Evolutionary conservation across 2,329 filamentous ascomycete genomes (phyloP).

Genomic region (Talaromyces rugulosus): DNA sequence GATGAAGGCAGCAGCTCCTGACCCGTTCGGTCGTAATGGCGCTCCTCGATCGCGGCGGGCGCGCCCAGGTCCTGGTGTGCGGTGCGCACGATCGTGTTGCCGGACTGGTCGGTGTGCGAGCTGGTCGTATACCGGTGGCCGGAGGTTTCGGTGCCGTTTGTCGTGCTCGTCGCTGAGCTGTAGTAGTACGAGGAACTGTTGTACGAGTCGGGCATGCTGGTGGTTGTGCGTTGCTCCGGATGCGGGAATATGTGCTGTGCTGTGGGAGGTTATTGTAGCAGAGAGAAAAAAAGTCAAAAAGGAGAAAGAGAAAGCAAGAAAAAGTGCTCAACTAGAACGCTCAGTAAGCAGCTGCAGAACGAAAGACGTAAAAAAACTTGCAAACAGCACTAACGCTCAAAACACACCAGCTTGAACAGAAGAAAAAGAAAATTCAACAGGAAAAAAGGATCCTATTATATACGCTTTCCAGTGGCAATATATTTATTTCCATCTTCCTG

Average conservation of each 20-base stretch:
- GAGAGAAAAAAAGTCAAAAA: not conserved
- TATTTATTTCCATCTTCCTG: not conserved
- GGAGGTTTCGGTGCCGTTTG: slow-evolving; percentile 22
- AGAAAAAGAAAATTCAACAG: not conserved
- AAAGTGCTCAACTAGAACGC: not conserved
- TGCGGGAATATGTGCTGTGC: not conserved
- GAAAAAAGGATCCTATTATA: not conserved
- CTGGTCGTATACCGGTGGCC: slow-evolving; percentile 30
- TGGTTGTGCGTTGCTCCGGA: not conserved
- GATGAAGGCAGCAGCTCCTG: slow-evolving; percentile 19
- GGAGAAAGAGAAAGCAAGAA: not conserved
- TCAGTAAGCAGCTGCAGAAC: not conserved
- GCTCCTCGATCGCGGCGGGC: slow-evolving; percentile 29
- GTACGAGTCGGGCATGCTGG: slow-evolving; percentile 17
- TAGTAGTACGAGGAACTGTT: slow-evolving; percentile 31
- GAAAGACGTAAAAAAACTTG: not conserved
- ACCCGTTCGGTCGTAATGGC: slow-evolving; percentile 29
- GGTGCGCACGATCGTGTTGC: slow-evolving; percentile 30
- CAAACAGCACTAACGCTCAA: no score
- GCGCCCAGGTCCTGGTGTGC: slow-evolving; percentile 31
- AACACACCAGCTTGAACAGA: not conserved
- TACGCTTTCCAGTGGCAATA: not conserved
- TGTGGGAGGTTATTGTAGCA: not conserved
- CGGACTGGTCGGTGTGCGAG: slow-evolving; percentile 28
- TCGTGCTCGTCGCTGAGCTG: slow-evolving; percentile 25